Conservation (phyloP, 2,329 filamentous ascomycete species). For the Talaromyces marneffei region DNA sequence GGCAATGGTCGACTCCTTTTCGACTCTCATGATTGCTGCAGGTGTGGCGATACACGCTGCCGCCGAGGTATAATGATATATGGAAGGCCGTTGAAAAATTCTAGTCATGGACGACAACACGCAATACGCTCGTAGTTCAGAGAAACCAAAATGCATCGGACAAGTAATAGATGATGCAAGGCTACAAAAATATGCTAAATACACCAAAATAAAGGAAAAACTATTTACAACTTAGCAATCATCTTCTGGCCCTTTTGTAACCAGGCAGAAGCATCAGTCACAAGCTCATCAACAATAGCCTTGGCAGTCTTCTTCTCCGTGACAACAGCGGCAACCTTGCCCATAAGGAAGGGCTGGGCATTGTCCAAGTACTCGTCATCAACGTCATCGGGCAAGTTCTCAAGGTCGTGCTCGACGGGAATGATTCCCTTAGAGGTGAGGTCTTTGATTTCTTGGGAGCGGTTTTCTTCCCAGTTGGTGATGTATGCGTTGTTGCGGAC, state of each 20-base stretch:
- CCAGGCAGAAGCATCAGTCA: slow-evolving; percentile 68
- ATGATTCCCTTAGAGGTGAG: slow-evolving; percentile 83
- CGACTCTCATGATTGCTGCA: too few relatives aligned
- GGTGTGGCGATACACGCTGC: too few relatives aligned
- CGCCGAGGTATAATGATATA: too few relatives aligned
- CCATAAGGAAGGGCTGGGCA: slow-evolving; percentile 88
- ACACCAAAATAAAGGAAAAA: background rate
- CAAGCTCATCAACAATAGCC: slow-evolving; percentile 89
- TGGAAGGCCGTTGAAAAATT: too few relatives aligned
- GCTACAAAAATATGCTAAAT: background rate
- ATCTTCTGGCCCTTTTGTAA: slow-evolving; percentile 63
- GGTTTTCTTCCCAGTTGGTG: slow-evolving; percentile 91
- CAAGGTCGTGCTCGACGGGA: slow-evolving; percentile 89
- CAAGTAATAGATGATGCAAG: background rate
- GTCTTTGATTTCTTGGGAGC: slow-evolving; percentile 82
- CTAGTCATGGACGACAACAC: too few relatives aligned
- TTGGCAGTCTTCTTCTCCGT: slow-evolving; percentile 90
- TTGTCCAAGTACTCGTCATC: slow-evolving; percentile 88
- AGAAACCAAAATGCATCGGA: background rate
- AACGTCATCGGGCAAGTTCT: slow-evolving; percentile 66
- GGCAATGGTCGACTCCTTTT: too few relatives aligned
- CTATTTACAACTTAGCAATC: slow-evolving; percentile 61
- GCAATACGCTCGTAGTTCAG: background rate
- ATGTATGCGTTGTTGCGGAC: slow-evolving; percentile 95
- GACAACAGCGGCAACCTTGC: slow-evolving; percentile 88